These are phyloP conservation scores for Euclidium syriacum DNA, from an alignment of 345 rosid genomes.

Conservation along the genomic window DNA sequence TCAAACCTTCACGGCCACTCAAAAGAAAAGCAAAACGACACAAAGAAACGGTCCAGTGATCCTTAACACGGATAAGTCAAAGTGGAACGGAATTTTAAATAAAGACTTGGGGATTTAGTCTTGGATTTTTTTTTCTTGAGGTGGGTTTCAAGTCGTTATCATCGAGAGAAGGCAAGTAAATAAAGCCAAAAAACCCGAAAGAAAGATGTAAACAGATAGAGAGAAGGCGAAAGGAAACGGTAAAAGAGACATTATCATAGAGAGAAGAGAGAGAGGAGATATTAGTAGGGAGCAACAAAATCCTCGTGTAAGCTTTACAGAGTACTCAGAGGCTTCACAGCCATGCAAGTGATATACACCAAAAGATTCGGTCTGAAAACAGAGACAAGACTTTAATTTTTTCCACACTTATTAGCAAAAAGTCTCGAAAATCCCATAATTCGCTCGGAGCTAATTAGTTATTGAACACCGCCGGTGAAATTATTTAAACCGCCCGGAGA, in stretches of 20 bases:
- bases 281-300: slow-evolving; percentile 36
- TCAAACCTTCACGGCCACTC: slow-evolving; percentile 31
- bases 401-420: neutral
- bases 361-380: slow-evolving; percentile 20
- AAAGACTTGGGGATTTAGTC: neutral
- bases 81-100: neutral
- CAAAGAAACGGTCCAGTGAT: slow-evolving; percentile 14
- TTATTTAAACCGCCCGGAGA: neutral
- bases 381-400: slow-evolving; percentile 14
- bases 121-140: neutral
- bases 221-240: slow-evolving; percentile 2
- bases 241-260: slow-evolving; percentile 1
- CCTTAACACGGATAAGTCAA: slow-evolving; percentile 14
- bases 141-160: slow-evolving; percentile 32
- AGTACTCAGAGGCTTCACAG: slow-evolving; percentile 41
- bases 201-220: slow-evolving; percentile 5
- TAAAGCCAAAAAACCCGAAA: slow-evolving; percentile 17
- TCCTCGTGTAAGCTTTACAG: slow-evolving; percentile 58
- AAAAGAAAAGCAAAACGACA: neutral
- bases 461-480: neutral
- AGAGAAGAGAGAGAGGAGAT: slow-evolving; percentile 17
- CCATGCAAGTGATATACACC: slow-evolving; percentile 54
- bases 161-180: slow-evolving; percentile 22
- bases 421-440: slow-evolving; percentile 14
- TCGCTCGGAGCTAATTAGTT: neutral